Base-by-base conservation (phyloP, 345 rosid genomes). In the Lepidium didymum region DNA sequence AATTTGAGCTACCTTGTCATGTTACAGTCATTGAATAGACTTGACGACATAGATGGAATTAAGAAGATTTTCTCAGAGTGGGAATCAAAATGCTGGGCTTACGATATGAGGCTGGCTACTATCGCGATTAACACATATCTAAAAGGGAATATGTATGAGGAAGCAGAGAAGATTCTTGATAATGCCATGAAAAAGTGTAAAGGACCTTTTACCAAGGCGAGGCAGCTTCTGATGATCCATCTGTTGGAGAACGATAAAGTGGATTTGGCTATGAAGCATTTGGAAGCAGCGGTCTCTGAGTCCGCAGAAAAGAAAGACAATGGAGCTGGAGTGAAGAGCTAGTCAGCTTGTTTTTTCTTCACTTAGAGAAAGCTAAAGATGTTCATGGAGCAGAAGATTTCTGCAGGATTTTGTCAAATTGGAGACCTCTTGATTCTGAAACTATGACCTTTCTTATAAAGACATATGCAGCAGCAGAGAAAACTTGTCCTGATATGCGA, bases 41-140 rank as follows among this genome's bases (percentile, higher is more conserved):
- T 93, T 12, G 80, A 78, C n/a, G 94, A 85, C 49, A 9, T 78
- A 4, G 83, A 86, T 29, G 87, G 85, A 27, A 14, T 93, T 11
- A 73, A 67, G 51, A 72, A 75, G 70, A 63, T 82, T 60, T 88
- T 87, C 40, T 27, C 68, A 64, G 97, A 88, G 58, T 90, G 97
- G 98, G 79, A 84, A 70, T 78, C 91, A 23, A 57, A 54, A 40
- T 80, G 83, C 76, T 15, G 40, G 29, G 54, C 47, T 57, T 88
- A 87, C 68, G 98, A 93, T 75, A 67, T 50, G 75, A 84, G 91
- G 82, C 34, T 90, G 47, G 81, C 84, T 46, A 78, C 72, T 44
- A 76, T 68, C 43, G 85, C 74, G 3, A 77, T 90, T 13, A 69
- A 77, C 59, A 79, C 71, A 49, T 93, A 76, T 76, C 64, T 90